Evolutionary conservation across 768 basidiomycete genomes (phyloP), one percentile per base, ranked within the genome.

Genomic region (Phanerochaete sordida): DNA sequence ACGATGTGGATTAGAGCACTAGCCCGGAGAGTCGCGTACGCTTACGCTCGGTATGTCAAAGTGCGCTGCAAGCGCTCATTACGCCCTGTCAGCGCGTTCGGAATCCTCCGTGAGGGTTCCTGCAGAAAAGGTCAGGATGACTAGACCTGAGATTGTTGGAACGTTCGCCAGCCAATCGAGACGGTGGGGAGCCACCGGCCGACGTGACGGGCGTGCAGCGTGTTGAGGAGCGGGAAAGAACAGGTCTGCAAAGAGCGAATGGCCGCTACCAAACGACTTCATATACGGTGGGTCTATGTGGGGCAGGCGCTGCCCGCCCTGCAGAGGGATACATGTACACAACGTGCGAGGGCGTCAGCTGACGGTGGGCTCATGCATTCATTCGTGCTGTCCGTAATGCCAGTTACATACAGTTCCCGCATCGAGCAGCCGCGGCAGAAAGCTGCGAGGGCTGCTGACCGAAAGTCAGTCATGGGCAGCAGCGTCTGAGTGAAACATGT

Each of bases 401-500:
- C 47, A 26, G 47, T 28, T 35, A 35, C 33, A 35, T 35, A 13
- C 7, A 35, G 33, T 35, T 46, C 6, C 23, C 47, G 47, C 23
- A 48, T 43, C 39, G 39, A 43, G 47, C 24, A 26, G 47, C 19
- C 39, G 39, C 39, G 39, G 39, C 19, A 16, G 19, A 35, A 35
- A 13, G 13, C 33, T 13, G 33, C 33, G 33, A 35, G 33, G 7
- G 33, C 7, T 35, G 33, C 33, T 28, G n/a, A n/a, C n/a, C n/a
- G n/a, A n/a, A n/a, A n/a, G n/a, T 6, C 49, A n/a, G 49, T 7
- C 49, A 35, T 45, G 55, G 21, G 45, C 24, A 56, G 55, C 24
- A 56, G 55, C 55, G 43, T 27, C 11, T 6, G 16, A 19, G 23
- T 31, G 28, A 57, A 49, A 57, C 56, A 37, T 57, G 56, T 48